These are phyloP conservation scores for Sphaerulina populicola DNA, from an alignment of 2,329 filamentous ascomycete species.

Conservation along the genomic window DNA sequence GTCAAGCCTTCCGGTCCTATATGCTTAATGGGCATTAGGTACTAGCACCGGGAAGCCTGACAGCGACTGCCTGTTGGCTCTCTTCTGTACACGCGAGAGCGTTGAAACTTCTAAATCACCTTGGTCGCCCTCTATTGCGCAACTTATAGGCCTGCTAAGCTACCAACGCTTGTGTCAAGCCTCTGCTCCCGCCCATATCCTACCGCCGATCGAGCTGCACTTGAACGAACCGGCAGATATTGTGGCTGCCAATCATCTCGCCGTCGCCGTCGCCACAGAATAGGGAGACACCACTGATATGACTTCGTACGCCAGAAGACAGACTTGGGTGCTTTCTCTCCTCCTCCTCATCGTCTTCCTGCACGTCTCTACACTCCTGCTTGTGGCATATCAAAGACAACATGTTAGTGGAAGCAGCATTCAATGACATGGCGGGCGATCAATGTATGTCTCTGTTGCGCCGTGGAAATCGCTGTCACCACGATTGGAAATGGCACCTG, in stretches of 20 bases:
- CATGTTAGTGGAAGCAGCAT: neutral
- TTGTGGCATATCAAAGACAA: constrained; percentile 4
- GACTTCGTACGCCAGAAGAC: constrained; percentile 4
- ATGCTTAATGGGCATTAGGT: neutral
- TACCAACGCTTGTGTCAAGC: neutral
- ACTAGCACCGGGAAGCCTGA: neutral
- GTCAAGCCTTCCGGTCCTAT: neutral
- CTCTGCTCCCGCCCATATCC: neutral
- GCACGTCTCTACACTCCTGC: constrained; percentile 4
- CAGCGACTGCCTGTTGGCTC: neutral
- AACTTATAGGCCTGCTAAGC: neutral
- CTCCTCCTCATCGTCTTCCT: constrained; percentile 5
- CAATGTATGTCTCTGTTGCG: neutral
- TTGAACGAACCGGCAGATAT: neutral
- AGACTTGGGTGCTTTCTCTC: neutral
- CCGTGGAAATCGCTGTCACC: neutral
- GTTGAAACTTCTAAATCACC: neutral
- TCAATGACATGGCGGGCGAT: constrained; percentile 1
- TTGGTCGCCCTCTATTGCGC: neutral
- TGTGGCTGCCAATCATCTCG: neutral
- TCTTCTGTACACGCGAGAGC: neutral
- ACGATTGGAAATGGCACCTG: neutral
- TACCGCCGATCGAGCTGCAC: neutral
- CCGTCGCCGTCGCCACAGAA: neutral
- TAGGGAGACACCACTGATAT: neutral